Percentiles rank a stretch among this genome's conserved stretches.
Evolutionary conservation across 768 basidiomycete species (phyloP).

Genomic region (Dictyophora rubrovolvata): DNA sequence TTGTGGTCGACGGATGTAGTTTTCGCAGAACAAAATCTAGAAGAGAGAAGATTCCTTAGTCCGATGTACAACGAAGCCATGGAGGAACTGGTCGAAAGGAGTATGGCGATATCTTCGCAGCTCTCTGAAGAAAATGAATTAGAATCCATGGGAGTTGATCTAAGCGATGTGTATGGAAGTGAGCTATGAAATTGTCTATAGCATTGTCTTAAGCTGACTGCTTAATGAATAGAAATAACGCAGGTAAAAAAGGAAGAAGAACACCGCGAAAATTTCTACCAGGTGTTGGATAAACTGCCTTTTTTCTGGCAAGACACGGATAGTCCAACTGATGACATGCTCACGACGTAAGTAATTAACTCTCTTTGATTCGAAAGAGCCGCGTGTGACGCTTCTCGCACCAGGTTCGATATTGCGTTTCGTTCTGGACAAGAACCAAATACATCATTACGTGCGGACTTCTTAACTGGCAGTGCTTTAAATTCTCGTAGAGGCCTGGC

Average conservation of each 20-base stretch:
- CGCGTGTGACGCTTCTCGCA: not conserved
- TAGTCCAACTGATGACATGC: constrained; percentile 36
- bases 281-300: constrained; percentile 43
- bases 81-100: constrained; percentile 29
- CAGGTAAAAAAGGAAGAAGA: constrained; percentile 21
- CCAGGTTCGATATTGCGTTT: constrained; percentile 56
- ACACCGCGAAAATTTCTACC: constrained; percentile 31
- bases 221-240: constrained; percentile 30
- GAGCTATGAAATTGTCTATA: constrained; percentile 13
- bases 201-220: constrained; percentile 1
- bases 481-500: constrained; percentile 44
- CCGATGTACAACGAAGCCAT: constrained; percentile 18
- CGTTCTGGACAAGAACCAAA: constrained; percentile 40
- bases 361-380: not conserved
- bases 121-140: not conserved
- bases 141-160: constrained; percentile 34
- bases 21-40: not conserved
- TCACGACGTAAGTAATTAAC: constrained; percentile 44
- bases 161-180: constrained; percentile 50
- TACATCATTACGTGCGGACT: constrained; percentile 38
- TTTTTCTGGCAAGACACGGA: constrained; percentile 47
- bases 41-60: not conserved
- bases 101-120: not conserved
- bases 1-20: not conserved
- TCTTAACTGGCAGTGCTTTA: constrained; percentile 44